A percentile compares a stretch with the other conserved stretches of the same genome.
Evolutionary conservation across 805 yeast species (phyloP).

Genomic region (Saturnispora dispora): DNA sequence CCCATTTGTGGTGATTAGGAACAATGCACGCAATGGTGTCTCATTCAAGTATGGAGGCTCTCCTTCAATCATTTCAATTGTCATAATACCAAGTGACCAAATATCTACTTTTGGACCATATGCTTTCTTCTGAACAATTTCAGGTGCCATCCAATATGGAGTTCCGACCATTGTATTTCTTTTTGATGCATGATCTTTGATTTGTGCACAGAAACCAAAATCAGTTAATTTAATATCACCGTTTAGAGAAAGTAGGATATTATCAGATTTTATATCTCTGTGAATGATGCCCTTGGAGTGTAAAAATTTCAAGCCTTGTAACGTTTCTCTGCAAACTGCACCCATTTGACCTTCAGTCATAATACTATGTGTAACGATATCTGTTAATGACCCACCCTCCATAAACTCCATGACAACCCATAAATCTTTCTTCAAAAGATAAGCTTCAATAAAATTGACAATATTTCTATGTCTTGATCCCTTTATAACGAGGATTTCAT

Average conservation of each 20-base stretch:
- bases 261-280: constrained; percentile 93
- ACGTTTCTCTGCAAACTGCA: constrained; percentile 86
- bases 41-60: constrained; percentile 80
- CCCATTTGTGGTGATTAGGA: constrained; percentile 71
- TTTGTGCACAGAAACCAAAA: constrained; percentile 65
- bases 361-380: constrained; percentile 79
- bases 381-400: constrained; percentile 98
- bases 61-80: constrained; percentile 80
- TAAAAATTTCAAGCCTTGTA: constrained; percentile 75
- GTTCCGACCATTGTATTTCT: constrained; percentile 85
- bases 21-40: constrained; percentile 68
- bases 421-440: constrained; percentile 62
- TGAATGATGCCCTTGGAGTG: constrained; percentile 92
- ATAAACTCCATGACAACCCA: constrained; percentile 99
- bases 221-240: constrained; percentile 94
- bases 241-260: constrained; percentile 67
- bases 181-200: constrained; percentile 62
- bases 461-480: constrained; percentile 84
- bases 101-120: constrained; percentile 77
- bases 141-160: constrained; percentile 90
- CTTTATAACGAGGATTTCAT: constrained; percentile 93
- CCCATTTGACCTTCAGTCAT: constrained; percentile 94
- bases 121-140: constrained; percentile 70
- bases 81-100: constrained; percentile 80
- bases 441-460: constrained; percentile 88